phyloP scores from a whole-genome alignment of 1,284 basidiomycete species.

The Ustilago loliicola region DNA sequence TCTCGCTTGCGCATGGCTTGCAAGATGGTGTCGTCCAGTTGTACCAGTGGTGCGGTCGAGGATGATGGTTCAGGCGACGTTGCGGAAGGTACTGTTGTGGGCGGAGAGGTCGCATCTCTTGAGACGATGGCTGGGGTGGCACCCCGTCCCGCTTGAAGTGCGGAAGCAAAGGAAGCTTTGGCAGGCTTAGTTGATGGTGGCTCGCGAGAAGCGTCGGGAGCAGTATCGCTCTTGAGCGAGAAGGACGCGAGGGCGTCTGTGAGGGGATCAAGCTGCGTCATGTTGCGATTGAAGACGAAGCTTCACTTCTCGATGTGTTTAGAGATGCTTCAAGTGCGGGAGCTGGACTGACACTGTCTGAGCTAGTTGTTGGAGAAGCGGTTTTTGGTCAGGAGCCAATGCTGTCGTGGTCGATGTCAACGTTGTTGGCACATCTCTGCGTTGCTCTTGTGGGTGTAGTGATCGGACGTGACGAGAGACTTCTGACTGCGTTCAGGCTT shows the following conservation, averaged over 20 bases:
- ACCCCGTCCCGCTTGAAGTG: slow-evolving; percentile 22
- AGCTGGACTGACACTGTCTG: not conserved
- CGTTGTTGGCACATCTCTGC: slow-evolving; percentile 14
- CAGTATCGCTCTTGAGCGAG: slow-evolving; percentile 3
- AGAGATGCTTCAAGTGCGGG: not conserved
- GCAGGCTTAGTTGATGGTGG: not conserved
- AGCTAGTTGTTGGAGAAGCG: not conserved
- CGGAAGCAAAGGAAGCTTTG: slow-evolving; percentile 32
- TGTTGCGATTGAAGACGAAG: not conserved
- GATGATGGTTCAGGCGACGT: not conserved
- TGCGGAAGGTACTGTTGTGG: not conserved
- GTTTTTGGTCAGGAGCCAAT: not conserved
- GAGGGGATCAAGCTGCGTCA: slow-evolving; percentile 36
- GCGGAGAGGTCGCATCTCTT: not conserved
- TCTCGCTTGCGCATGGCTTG: slow-evolving; percentile 53
- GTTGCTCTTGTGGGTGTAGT: not conserved
- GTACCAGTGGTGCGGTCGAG: not conserved
- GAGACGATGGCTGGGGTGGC: not conserved
- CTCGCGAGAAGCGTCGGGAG: not conserved
- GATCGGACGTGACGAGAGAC: not conserved
- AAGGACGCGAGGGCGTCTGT: slow-evolving; percentile 17
- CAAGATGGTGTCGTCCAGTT: slow-evolving; percentile 51
- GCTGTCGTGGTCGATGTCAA: slow-evolving; percentile 15
- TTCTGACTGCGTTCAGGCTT: not conserved
- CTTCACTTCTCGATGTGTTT: not conserved